Percentiles rank a stretch among this genome's conserved stretches.
phyloP scores from a whole-genome alignment of 192 early-diverging fungal genomes.

The Backusella mclennaniae region DNA sequence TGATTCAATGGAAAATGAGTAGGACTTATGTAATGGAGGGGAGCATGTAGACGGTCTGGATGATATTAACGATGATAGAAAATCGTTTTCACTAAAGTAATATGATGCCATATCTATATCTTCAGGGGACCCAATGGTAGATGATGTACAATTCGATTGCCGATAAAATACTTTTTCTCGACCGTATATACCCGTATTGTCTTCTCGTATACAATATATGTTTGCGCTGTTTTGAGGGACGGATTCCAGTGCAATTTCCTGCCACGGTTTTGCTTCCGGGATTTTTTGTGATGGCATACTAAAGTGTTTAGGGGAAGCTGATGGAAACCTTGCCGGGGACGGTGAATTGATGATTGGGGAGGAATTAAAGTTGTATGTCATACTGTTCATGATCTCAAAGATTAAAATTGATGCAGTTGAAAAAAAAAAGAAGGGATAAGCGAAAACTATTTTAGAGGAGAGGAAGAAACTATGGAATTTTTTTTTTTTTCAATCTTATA shows the following conservation, averaged over 20 bases:
- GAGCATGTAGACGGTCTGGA: neutral
- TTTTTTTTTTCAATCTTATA: neutral
- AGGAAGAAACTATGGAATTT: neutral
- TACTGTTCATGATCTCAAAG: neutral
- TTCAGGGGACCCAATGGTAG: neutral
- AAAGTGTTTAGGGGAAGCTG: neutral
- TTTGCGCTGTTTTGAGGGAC: neutral
- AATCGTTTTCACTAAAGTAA: neutral
- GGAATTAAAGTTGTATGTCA: neutral
- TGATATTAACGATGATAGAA: neutral
- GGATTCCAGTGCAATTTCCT: conserved; percentile 7
- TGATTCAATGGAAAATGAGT: neutral
- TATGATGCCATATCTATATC: conserved; percentile 1
- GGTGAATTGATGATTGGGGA: neutral
- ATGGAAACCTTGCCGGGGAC: conserved; percentile 4
- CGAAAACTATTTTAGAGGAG: neutral
- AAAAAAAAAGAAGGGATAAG: neutral
- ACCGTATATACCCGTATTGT: neutral
- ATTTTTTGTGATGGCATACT: conserved; percentile 5
- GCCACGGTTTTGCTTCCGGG: conserved; percentile 3
- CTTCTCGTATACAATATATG: neutral
- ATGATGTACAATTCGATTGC: neutral
- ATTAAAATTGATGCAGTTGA: neutral
- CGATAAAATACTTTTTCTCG: conserved; percentile 8
- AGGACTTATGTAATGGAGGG: neutral